Evolutionary conservation across 352 stramenopile genomes (phyloP).

Genomic region (Phytophthora vignae): DNA sequence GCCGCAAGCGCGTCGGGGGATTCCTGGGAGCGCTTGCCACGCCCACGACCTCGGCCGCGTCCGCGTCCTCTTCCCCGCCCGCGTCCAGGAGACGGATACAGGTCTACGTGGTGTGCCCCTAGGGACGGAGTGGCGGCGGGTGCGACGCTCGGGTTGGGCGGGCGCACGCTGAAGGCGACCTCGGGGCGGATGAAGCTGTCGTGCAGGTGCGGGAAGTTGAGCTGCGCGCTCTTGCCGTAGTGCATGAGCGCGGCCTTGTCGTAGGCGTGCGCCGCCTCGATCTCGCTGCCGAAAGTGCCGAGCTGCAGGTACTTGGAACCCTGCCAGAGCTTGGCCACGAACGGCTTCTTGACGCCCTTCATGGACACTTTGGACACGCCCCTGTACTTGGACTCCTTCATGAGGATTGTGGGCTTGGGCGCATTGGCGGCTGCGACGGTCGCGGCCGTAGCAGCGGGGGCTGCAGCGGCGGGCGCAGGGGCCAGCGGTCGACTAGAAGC

Average conservation of each 20-base stretch:
- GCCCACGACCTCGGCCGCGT: constrained; percentile 60
- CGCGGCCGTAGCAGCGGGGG: not conserved
- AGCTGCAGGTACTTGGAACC: constrained; percentile 73
- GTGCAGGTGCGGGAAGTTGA: constrained; percentile 85
- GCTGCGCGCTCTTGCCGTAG: constrained; percentile 68
- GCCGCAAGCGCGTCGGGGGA: constrained; percentile 28
- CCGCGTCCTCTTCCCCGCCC: constrained; percentile 49
- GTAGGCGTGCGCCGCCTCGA: constrained; percentile 83
- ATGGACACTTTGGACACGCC: constrained; percentile 83
- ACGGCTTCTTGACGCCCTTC: constrained; percentile 86
- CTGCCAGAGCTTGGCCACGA: constrained; percentile 78
- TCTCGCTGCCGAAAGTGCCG: constrained; percentile 79
- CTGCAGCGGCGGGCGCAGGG: constrained; percentile 1
- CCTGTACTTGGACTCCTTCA: constrained; percentile 82
- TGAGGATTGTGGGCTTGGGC: constrained; percentile 38
- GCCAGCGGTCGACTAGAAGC: not conserved
- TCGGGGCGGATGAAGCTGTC: constrained; percentile 66
- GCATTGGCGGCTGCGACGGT: not conserved
- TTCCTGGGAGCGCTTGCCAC: constrained; percentile 65
- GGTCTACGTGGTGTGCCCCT: constrained; percentile 8
- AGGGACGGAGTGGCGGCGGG: constrained; percentile 2
- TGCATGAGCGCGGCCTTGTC: constrained; percentile 79
- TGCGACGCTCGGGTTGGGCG: constrained; percentile 18
- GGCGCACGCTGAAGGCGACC: constrained; percentile 36
- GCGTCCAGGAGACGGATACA: constrained; percentile 30